These are phyloP conservation scores for Debaryomyces subglobosus DNA, from an alignment of 1,139 yeast genomes.

Conservation along the genomic window DNA sequence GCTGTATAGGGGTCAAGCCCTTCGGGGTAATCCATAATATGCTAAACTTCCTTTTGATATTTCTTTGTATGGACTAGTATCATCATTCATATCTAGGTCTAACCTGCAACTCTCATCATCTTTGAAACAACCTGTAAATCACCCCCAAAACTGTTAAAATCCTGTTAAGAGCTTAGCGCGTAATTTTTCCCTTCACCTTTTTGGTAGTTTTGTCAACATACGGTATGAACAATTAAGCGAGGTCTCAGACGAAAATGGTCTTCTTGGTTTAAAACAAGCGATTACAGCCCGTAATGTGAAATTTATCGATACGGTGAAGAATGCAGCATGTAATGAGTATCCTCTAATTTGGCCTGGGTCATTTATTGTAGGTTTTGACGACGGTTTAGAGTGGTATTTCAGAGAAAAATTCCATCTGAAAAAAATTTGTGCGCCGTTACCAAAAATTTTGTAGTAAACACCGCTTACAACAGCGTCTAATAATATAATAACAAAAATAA, in stretches of 20 bases:
- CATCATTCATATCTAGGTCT: neutral
- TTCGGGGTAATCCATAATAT: slow-evolving; percentile 33
- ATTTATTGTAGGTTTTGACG: neutral
- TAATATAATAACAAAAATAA: neutral
- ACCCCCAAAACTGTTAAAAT: neutral
- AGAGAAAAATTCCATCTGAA: neutral
- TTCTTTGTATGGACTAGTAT: neutral
- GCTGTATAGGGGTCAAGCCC: slow-evolving; percentile 47
- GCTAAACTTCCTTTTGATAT: neutral
- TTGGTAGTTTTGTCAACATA: slow-evolving; percentile 2
- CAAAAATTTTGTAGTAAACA: slow-evolving; percentile 2
- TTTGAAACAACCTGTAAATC: neutral
- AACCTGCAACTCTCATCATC: slow-evolving; percentile 4
- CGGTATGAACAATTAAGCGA: neutral
- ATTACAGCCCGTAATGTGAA: neutral
- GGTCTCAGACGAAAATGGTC: slow-evolving; percentile 1
- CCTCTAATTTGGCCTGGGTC: neutral
- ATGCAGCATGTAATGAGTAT: neutral
- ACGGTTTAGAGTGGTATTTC: neutral
- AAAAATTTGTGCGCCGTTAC: slow-evolving; percentile 6
- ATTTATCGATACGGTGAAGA: neutral
- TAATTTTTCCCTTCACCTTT: neutral
- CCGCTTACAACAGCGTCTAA: neutral
- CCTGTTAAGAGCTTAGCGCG: neutral
- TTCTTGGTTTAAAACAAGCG: neutral